Base-by-base conservation (phyloP, 2,329 filamentous ascomycete genomes). In the Colletotrichum ledebouriae region DNA sequence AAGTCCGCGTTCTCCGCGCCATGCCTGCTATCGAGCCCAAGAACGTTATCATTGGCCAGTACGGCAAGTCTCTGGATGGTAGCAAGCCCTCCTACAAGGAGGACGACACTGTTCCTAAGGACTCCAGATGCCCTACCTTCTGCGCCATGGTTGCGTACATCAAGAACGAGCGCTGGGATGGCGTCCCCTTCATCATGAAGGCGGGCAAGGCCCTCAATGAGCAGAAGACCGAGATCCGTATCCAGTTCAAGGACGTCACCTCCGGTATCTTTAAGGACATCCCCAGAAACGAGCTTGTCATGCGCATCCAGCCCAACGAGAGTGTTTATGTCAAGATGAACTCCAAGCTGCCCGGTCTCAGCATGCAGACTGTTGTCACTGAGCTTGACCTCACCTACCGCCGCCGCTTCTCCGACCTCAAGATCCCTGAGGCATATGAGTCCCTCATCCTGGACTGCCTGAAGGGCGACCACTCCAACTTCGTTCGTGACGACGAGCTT, bases 301-400 rank as follows among this genome's bases (percentile, higher is more conserved):
- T 99, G 85, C 94, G 96, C 74, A 97, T 99, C 73, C 96, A 99
- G 86, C 96, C 96, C 75, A 99, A 99, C 85, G 96, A 99, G 87
- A 97, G 93, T 79, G 94, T 99, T 73, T 99, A 99, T 85, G 97
- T 98, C 82, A 99, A 99, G 90, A 99, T 99, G 96, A 99, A 99
- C 91, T 98, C 95, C 34, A 99, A 99, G 87, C 87, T 99, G 68
- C 97, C 96, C 20, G 96, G 96, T 76, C 86, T 99, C 76, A 98
- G 94, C 86, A 99, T 98, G 94, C 96, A 99, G 87, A 99, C 96
- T 12, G 96, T 98, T 44, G 93, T 98, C 75, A 99, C 96, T 69
- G 96, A 99, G 85, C 92, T 99, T 69, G 96, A 99, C 78, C 89
- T 99, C 74, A 99, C 97, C 72, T 99, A 99, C 87, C 90, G 97